A percentile compares a stretch with the other conserved stretches of the same genome.
Evolutionary conservation across 768 basidiomycete genomes (phyloP).

Genomic region (Termitomyces sp.): DNA sequence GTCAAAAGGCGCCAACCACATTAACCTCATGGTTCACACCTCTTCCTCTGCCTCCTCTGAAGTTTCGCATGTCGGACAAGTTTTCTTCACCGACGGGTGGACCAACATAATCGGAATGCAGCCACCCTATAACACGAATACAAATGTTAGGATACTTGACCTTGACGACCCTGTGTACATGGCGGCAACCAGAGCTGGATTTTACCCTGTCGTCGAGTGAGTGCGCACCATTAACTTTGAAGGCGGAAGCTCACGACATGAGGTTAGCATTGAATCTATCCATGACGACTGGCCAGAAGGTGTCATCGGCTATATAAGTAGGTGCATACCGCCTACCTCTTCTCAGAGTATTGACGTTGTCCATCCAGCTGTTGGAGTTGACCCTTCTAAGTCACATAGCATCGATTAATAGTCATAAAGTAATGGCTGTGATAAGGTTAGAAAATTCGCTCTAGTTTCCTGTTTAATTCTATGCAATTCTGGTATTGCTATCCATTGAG

Average conservation of each 20-base stretch:
- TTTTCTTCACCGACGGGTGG: conserved; percentile 36
- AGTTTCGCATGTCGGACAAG: conserved; percentile 29
- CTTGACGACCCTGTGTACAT: conserved; percentile 24
- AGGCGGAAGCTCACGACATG: not conserved
- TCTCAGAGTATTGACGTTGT: not conserved
- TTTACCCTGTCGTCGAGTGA: conserved; percentile 24
- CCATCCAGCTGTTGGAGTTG: conserved; percentile 23
- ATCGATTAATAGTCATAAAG: not conserved
- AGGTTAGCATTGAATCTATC: conserved; percentile 19
- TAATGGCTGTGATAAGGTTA: not conserved
- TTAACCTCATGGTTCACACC: conserved; percentile 29
- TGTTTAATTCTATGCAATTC: not conserved
- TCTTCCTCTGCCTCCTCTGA: conserved; percentile 20
- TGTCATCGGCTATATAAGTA: conserved; percentile 26
- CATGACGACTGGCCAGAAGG: conserved; percentile 28
- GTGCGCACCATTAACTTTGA: not conserved
- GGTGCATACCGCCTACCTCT: not conserved
- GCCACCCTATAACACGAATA: conserved; percentile 26
- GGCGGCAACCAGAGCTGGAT: conserved; percentile 19
- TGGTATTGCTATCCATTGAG: not conserved
- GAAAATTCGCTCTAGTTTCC: not conserved
- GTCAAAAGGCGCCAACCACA: conserved; percentile 29
- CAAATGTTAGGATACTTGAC: conserved; percentile 22
- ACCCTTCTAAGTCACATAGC: conserved; percentile 17
- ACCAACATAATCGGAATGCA: conserved; percentile 24